Conservation (phyloP, 176 grass and related monocot genomes). For the Calamus simplicifolius region DNA sequence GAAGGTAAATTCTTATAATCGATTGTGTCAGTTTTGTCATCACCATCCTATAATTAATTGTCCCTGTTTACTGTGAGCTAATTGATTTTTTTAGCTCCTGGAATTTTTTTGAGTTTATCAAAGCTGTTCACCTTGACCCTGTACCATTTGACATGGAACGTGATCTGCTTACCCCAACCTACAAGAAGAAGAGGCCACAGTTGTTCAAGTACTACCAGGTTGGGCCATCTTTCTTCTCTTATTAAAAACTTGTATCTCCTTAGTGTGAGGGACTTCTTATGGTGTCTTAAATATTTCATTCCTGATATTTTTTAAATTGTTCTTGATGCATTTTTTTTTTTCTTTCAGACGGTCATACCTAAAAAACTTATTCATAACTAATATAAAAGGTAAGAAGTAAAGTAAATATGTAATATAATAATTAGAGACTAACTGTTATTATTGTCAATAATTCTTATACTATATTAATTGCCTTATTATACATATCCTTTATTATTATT, state of each 20-base stretch:
- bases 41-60: too few relatives aligned
- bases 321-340: too few relatives aligned
- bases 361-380: too few relatives aligned
- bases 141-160: constrained; percentile 81
- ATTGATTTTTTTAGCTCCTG: too few relatives aligned
- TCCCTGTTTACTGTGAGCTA: too few relatives aligned
- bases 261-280: background rate
- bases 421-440: too few relatives aligned
- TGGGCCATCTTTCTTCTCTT: constrained; percentile 1
- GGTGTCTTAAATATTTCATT: background rate
- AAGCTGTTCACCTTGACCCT: constrained; percentile 62
- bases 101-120: constrained; percentile 51
- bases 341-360: constrained; percentile 26
- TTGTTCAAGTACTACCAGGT: constrained; percentile 90
- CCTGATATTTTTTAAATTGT: background rate
- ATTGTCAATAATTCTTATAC: too few relatives aligned
- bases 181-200: constrained; percentile 88
- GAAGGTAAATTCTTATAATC: constrained; percentile 38
- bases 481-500: too few relatives aligned
- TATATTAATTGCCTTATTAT: too few relatives aligned
- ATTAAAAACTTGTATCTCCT: background rate
- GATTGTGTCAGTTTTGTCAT: background rate
- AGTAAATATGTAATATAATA: too few relatives aligned
- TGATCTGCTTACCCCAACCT: constrained; percentile 81
- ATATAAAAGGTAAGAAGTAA: too few relatives aligned